Conservation (phyloP, 179 eudicot species). For the Silene vulgaris region DNA sequence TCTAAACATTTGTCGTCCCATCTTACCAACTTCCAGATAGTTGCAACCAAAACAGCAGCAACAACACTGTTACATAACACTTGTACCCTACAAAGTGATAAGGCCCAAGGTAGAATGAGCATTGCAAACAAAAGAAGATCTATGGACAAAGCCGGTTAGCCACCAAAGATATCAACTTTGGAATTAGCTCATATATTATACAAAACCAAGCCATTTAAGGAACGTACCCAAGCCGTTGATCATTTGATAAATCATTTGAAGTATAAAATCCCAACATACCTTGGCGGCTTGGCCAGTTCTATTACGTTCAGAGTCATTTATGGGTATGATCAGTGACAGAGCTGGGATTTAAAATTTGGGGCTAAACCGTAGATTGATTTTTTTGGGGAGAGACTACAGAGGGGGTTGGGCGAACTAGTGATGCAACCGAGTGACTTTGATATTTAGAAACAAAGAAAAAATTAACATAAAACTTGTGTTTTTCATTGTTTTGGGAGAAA, state of each 20-base stretch:
- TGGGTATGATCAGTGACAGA: too few species aligned
- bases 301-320: too few species aligned
- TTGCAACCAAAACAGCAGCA: conserved; percentile 50
- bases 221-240: neutral
- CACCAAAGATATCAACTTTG: neutral
- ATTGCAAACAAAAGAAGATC: neutral
- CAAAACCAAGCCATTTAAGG: neutral
- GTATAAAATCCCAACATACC: neutral
- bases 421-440: too few species aligned
- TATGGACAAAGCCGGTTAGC: neutral
- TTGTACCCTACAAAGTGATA: conserved; percentile 55
- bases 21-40: conserved; percentile 52
- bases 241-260: neutral
- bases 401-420: too few species aligned
- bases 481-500: too few species aligned
- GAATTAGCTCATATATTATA: neutral
- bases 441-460: too few species aligned
- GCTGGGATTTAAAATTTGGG: too few species aligned
- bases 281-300: too few species aligned
- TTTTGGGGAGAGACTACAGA: too few species aligned
- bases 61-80: conserved; percentile 71
- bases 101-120: conserved; percentile 5
- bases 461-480: too few species aligned
- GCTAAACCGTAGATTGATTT: too few species aligned
- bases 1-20: conserved; percentile 72